Evolutionary conservation across 2,329 filamentous ascomycete genomes (phyloP).

Genomic region (Endoconidiophora polonica): DNA sequence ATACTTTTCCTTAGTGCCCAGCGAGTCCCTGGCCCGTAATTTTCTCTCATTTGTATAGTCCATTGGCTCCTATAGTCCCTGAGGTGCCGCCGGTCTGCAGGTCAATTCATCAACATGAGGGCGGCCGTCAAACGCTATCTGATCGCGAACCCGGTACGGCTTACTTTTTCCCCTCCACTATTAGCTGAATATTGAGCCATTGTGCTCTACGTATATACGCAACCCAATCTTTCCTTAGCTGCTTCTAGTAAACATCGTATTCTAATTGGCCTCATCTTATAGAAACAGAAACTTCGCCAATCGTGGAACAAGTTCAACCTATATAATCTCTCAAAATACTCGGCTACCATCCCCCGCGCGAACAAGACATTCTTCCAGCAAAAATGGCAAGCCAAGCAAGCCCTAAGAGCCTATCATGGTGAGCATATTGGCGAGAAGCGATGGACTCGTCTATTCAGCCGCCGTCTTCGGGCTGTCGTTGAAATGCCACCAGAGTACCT

Average conservation of each 20-base stretch:
- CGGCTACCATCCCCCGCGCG: slow-evolving; percentile 25
- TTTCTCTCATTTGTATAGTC: not conserved
- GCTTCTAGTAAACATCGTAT: not conserved
- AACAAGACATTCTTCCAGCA: slow-evolving; percentile 80
- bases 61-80: slow-evolving; percentile 4
- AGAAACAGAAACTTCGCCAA: slow-evolving; percentile 67
- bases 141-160: slow-evolving; percentile 13
- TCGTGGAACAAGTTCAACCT: slow-evolving; percentile 97
- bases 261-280: not conserved
- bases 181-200: not conserved
- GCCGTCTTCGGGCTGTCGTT: slow-evolving; percentile 64
- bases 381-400: slow-evolving; percentile 85
- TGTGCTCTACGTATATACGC: not conserved
- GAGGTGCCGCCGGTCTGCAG: slow-evolving; percentile 9
- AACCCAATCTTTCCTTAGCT: not conserved
- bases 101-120: slow-evolving; percentile 14
- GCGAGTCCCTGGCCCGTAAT: slow-evolving; percentile 4
- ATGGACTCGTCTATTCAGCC: slow-evolving; percentile 86
- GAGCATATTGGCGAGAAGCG: slow-evolving; percentile 85
- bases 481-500: slow-evolving; percentile 72
- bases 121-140: slow-evolving; percentile 15
- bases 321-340: slow-evolving; percentile 59
- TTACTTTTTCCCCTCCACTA: not conserved
- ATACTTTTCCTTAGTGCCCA: slow-evolving; percentile 1
- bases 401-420: slow-evolving; percentile 77